Conservation (phyloP, 2,329 filamentous ascomycete species). For the Ophiostoma australiae region DNA sequence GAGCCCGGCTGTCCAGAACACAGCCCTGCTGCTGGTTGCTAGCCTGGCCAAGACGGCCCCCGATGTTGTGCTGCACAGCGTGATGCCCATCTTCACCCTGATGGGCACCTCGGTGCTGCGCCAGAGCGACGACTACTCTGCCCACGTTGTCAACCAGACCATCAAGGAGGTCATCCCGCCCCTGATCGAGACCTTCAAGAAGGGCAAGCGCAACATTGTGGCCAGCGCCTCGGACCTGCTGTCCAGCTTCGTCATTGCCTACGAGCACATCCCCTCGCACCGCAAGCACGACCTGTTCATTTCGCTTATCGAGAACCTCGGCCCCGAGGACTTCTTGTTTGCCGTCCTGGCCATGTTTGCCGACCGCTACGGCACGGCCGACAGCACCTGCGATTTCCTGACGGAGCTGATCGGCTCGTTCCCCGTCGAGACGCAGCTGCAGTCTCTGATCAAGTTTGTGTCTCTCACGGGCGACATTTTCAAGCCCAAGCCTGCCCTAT, state of each 20-base stretch:
- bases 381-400: constrained; percentile 69
- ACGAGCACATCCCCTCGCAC: constrained; percentile 89
- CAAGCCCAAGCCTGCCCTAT: constrained; percentile 67
- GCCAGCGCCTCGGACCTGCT: constrained; percentile 82
- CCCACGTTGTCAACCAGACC: constrained; percentile 91
- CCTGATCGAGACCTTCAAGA: constrained; percentile 76
- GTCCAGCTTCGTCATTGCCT: constrained; percentile 93
- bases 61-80: constrained; percentile 86
- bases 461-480: constrained; percentile 70
- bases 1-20: constrained; percentile 90
- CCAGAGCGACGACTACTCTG: constrained; percentile 94
- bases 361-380: constrained; percentile 79
- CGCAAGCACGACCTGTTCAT: constrained; percentile 77
- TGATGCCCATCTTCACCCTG: constrained; percentile 99
- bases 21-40: constrained; percentile 80
- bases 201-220: constrained; percentile 71
- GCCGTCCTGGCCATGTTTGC: constrained; percentile 83
- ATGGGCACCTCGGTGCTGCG: constrained; percentile 89
- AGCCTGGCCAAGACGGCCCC: constrained; percentile 81
- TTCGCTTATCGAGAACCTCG: constrained; percentile 78
- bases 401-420: constrained; percentile 69
- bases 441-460: constrained; percentile 72
- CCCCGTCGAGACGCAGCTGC: constrained; percentile 67
- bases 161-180: constrained; percentile 92
- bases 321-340: constrained; percentile 80